Evolutionary conservation across 768 basidiomycete genomes (phyloP).

Genomic region (Tylopilus sp.): DNA sequence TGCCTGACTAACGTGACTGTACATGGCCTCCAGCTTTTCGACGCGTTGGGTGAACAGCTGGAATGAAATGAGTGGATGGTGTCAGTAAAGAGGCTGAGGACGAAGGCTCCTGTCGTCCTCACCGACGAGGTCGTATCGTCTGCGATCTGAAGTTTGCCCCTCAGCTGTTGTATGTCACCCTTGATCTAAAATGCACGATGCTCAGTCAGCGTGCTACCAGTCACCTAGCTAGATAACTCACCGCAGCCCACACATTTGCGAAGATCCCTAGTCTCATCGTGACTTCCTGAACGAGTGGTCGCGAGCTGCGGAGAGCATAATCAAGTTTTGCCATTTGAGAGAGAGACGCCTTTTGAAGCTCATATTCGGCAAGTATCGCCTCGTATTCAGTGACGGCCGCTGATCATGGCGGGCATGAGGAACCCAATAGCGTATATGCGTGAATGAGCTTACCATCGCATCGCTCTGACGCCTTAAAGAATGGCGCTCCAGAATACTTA

Average conservation of each 20-base stretch:
- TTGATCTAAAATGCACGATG: constrained; percentile 10
- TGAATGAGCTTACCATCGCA: constrained; percentile 5
- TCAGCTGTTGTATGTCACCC: constrained; percentile 13
- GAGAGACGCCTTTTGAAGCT: constrained; percentile 10
- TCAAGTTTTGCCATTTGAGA: constrained; percentile 15
- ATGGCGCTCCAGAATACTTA: constrained; percentile 2
- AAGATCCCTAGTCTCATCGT: constrained; percentile 18
- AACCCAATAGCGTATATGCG: not conserved
- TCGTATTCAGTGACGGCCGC: constrained; percentile 10
- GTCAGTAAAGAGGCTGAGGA: not conserved
- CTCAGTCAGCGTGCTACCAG: not conserved
- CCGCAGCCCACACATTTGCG: constrained; percentile 19
- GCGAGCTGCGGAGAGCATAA: constrained; percentile 2
- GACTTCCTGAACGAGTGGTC: constrained; percentile 19
- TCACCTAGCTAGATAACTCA: constrained; percentile 1
- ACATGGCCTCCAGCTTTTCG: constrained; percentile 14
- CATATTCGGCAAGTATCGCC: constrained; percentile 7
- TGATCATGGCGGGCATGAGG: not conserved
- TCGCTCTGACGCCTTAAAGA: constrained; percentile 3
- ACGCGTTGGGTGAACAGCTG: constrained; percentile 17
- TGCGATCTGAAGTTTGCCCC: constrained; percentile 7
- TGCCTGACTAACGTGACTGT: constrained; percentile 17
- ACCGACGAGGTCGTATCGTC: constrained; percentile 13
- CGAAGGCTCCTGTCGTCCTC: not conserved
- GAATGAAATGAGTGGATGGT: not conserved